Evolutionary conservation across 202 grass and related monocot genomes (phyloP), one percentile per base, ranked within the genome.

Genomic region (Digitaria exilis): DNA sequence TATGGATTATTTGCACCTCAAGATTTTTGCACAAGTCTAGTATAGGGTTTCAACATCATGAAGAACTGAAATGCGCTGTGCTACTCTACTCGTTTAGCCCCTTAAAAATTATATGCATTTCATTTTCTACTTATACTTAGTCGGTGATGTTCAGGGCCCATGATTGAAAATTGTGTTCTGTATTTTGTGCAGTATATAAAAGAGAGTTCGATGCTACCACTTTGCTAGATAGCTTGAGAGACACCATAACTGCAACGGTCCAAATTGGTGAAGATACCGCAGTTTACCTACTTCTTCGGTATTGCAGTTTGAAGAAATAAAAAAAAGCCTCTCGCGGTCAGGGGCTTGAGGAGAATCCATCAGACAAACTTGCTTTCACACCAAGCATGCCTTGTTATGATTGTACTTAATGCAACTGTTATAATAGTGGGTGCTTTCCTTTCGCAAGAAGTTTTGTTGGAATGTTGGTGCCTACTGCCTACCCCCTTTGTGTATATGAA

Each of bases 151-250:
- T 73, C 12, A 30, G 25, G 21, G 10, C 5, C 66, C 19, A 26
- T n/a, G 19, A 2, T 71, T 68, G 28, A 69, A n/a, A 24, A 22
- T 71, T 77, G 31, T 49, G 52, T 82, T 0, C 21, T 65, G 1
- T 62, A 14, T 79, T 14, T 76, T 25, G 0, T 68, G 52, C 76
- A 84, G 81, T 41, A 32, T 17, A 64, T 68, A 70, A 84, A 51
- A 32, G 41, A 84, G 30, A 41, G 22, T 25, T 68, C 16, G 19
- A 4, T 44, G 19, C 60, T 32, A 51, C 26, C 7, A 48, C 19
- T 59, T 41, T 69, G 3, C 13, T 1, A 22, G 25, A 48, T 45
- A 26, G 35, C 35, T 42, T 5, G 15, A 58, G 64, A 37, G 55
- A 30, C 15, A 24, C 16, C 6, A 16, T 22, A 85, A 71, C 65